Percentiles rank a stretch among this genome's conserved stretches.
phyloP scores from a whole-genome alignment of 1,284 basidiomycete genomes.

The Bondarzewia mesenterica region DNA sequence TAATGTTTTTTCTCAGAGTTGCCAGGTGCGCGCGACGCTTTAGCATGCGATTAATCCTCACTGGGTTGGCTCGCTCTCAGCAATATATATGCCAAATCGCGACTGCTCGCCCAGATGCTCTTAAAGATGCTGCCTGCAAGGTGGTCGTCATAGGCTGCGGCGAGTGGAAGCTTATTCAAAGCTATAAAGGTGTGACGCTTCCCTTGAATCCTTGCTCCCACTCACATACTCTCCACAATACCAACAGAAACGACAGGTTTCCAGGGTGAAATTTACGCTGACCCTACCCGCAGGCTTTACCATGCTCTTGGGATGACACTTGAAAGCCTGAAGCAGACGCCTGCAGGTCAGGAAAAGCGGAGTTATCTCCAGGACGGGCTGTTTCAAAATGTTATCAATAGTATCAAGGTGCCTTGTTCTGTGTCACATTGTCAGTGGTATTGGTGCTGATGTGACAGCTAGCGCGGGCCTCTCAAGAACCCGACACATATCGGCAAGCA shows the following conservation, averaged over 20 bases:
- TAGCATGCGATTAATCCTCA: background rate
- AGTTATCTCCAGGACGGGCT: constrained; percentile 35
- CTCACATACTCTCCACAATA: background rate
- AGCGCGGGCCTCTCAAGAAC: constrained; percentile 38
- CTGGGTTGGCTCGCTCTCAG: constrained; percentile 21
- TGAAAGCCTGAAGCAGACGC: constrained; percentile 34
- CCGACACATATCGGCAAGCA: constrained; percentile 45
- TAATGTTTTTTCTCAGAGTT: constrained; percentile 5
- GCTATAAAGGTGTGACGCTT: constrained; percentile 38
- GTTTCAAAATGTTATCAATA: constrained; percentile 28
- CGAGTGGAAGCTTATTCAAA: constrained; percentile 42
- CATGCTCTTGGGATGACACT: constrained; percentile 40
- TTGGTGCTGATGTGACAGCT: background rate
- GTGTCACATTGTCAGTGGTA: background rate
- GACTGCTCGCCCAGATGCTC: constrained; percentile 31
- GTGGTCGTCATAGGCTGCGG: constrained; percentile 60
- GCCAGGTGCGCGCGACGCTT: constrained; percentile 5
- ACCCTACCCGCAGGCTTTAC: constrained; percentile 48
- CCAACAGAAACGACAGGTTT: constrained; percentile 41
- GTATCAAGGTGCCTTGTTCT: constrained; percentile 36
- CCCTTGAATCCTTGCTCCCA: background rate
- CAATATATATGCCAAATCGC: constrained; percentile 47
- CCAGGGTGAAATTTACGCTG: constrained; percentile 44
- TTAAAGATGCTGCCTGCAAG: constrained; percentile 33
- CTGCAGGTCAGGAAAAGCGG: constrained; percentile 34